phyloP scores from a whole-genome alignment of 1,284 basidiomycete genomes.

The Leccinum pachyderme region DNA sequence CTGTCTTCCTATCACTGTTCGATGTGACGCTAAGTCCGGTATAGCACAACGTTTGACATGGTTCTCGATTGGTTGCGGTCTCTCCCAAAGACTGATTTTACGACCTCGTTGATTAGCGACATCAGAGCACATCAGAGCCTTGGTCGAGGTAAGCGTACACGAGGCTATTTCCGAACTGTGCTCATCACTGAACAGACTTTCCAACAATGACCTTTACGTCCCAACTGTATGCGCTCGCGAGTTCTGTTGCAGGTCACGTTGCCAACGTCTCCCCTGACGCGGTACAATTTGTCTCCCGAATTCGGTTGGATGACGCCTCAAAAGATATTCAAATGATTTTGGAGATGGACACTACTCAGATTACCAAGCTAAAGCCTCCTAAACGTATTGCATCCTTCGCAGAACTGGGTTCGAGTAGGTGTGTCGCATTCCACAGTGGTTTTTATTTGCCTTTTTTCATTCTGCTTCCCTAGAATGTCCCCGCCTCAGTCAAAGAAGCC shows the following conservation, averaged over 20 bases:
- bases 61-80: constrained; percentile 43
- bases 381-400: constrained; percentile 31
- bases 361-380: constrained; percentile 40
- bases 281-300: constrained; percentile 24
- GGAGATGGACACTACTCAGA: constrained; percentile 37
- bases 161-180: neutral
- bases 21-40: constrained; percentile 9
- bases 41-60: constrained; percentile 44
- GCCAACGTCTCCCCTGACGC: constrained; percentile 24
- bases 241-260: constrained; percentile 36
- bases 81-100: constrained; percentile 25
- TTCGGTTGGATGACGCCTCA: constrained; percentile 18
- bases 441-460: neutral
- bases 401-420: constrained; percentile 27
- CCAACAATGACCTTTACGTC: constrained; percentile 51
- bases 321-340: constrained; percentile 22
- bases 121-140: constrained; percentile 50
- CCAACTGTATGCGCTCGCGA: constrained; percentile 44
- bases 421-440: neutral
- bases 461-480: constrained; percentile 19
- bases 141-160: constrained; percentile 43
- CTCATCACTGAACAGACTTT: constrained; percentile 43
- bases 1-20: neutral
- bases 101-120: constrained; percentile 42
- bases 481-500: constrained; percentile 39